phyloP scores from a whole-genome alignment of 305 asterid genomes.

The Fraxinus sp. region DNA sequence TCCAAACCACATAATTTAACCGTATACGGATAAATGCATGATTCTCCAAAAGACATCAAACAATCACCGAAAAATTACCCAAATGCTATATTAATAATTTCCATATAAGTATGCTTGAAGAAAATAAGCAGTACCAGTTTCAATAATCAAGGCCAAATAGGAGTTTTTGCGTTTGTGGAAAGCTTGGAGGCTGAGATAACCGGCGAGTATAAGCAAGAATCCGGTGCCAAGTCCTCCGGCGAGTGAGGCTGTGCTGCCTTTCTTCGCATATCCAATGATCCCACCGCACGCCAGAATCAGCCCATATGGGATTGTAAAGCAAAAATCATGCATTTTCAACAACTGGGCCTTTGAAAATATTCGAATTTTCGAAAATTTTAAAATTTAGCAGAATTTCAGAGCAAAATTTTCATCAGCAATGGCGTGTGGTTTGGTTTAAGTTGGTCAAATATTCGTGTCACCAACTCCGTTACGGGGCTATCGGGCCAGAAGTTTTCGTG shows the following conservation, averaged over 20 bases:
- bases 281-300: conserved; percentile 77
- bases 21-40: background rate
- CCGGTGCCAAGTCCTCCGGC: conserved; percentile 90
- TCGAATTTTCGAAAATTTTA: background rate
- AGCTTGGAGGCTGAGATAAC: conserved; percentile 88
- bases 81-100: background rate
- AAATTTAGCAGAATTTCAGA: background rate
- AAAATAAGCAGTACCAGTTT: conserved; percentile 35
- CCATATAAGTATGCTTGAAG: background rate
- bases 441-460: background rate
- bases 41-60: background rate
- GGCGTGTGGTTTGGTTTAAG: conserved; percentile 2
- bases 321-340: conserved; percentile 77
- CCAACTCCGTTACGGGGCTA: background rate
- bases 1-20: background rate
- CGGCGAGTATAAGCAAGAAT: conserved; percentile 68
- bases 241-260: conserved; percentile 80
- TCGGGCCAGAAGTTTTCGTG: background rate
- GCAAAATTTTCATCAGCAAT: background rate
- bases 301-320: conserved; percentile 97
- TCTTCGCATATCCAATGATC: conserved; percentile 65
- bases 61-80: background rate
- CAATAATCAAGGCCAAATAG: conserved; percentile 64
- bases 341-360: conserved; percentile 20
- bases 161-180: conserved; percentile 80